Percentiles rank a stretch among this genome's conserved stretches.
phyloP scores from a whole-genome alignment of 1,284 basidiomycete genomes.

The Earliella scabrosa region DNA sequence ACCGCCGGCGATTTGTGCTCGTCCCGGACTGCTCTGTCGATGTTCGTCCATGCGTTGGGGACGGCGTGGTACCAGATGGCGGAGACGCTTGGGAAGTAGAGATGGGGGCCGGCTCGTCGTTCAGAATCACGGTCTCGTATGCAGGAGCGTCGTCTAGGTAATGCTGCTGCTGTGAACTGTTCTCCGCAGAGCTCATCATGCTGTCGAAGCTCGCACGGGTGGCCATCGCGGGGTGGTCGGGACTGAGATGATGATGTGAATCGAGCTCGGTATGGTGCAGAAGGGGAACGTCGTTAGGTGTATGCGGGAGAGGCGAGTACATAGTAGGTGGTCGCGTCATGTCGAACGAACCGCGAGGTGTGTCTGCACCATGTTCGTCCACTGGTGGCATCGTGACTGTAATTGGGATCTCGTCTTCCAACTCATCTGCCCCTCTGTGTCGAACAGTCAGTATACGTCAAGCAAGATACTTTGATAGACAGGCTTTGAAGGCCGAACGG shows the following conservation, averaged over 20 bases:
- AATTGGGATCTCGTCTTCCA: slow-evolving; percentile 38
- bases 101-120: slow-evolving; percentile 5
- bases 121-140: slow-evolving; percentile 58
- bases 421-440: slow-evolving; percentile 43
- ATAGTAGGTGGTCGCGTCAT: slow-evolving; percentile 13
- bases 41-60: slow-evolving; percentile 9
- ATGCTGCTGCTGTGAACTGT: slow-evolving; percentile 17
- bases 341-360: slow-evolving; percentile 26
- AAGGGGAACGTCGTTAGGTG: slow-evolving; percentile 16
- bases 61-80: background rate
- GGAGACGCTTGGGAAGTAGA: background rate
- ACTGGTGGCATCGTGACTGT: slow-evolving; percentile 39
- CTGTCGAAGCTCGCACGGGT: slow-evolving; percentile 32
- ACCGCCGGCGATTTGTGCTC: slow-evolving; percentile 20
- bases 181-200: slow-evolving; percentile 23
- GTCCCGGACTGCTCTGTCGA: slow-evolving; percentile 7
- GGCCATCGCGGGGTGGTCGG: background rate
- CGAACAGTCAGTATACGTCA: background rate
- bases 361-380: slow-evolving; percentile 34
- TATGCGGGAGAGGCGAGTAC: slow-evolving; percentile 30
- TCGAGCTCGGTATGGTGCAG: background rate
- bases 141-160: slow-evolving; percentile 65
- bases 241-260: slow-evolving; percentile 6
- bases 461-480: background rate
- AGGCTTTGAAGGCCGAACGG: no score